Percentiles rank a stretch among this genome's conserved stretches.
Conservation (phyloP, 2,329 filamentous ascomycete species). For the Pestalotiopsis sp. region DNA sequence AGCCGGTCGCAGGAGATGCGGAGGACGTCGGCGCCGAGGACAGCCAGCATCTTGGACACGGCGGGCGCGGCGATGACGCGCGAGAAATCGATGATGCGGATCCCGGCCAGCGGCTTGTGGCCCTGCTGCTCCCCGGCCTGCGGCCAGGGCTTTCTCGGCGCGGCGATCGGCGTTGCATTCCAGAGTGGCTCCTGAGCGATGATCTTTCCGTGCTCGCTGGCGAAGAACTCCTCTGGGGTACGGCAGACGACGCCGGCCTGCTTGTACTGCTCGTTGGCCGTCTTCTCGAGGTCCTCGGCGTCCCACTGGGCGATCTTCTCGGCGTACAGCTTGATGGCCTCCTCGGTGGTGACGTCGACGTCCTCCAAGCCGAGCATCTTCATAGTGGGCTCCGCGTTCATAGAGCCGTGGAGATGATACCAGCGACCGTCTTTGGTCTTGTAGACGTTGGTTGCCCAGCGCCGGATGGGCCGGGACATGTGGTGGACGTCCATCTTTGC, state of each 20-base stretch:
- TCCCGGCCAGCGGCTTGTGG: conserved; percentile 48
- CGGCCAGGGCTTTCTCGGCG: conserved; percentile 23
- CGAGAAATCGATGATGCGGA: conserved; percentile 76
- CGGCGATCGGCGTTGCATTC: conserved; percentile 14
- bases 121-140: conserved; percentile 25
- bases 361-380: conserved; percentile 29
- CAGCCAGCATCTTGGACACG: conserved; percentile 69
- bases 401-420: conserved; percentile 38
- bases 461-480: conserved; percentile 30
- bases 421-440: conserved; percentile 35
- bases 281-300: conserved; percentile 30
- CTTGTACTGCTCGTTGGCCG: conserved; percentile 34
- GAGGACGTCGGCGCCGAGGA: conserved; percentile 74
- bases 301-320: conserved; percentile 28
- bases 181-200: conserved; percentile 28
- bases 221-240: conserved; percentile 35
- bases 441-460: conserved; percentile 34
- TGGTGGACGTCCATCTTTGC: conserved; percentile 26
- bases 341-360: conserved; percentile 26
- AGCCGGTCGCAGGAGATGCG: conserved; percentile 70
- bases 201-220: conserved; percentile 16
- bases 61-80: conserved; percentile 78
- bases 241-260: conserved; percentile 36
- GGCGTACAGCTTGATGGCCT: conserved; percentile 26
- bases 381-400: conserved; percentile 34